Evolutionary conservation across 345 rosid species (phyloP).

Genomic region (Populus deltoides): DNA sequence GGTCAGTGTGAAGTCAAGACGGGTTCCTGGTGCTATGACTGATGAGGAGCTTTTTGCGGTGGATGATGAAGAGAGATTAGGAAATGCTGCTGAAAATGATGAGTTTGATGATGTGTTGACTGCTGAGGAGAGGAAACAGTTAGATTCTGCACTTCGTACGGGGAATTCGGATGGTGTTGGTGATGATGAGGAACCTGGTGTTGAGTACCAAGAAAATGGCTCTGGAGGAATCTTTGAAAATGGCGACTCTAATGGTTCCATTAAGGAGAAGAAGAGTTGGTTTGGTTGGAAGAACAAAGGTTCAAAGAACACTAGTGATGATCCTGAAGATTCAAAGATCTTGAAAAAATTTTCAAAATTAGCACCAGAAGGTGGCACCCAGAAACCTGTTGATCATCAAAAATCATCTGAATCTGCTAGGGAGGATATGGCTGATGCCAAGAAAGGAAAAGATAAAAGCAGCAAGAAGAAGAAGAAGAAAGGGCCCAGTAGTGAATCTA

Average conservation of each 20-base stretch:
- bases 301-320: conserved; percentile 52
- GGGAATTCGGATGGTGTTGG: conserved; percentile 62
- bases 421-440: conserved; percentile 59
- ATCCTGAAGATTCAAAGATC: conserved; percentile 63
- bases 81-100: conserved; percentile 54
- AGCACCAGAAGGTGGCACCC: conserved; percentile 64
- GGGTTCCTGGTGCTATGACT: conserved; percentile 98
- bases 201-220: conserved; percentile 61
- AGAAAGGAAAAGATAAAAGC: conserved; percentile 75
- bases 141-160: conserved; percentile 68
- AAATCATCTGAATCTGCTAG: conserved; percentile 53
- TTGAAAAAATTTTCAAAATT: conserved; percentile 68
- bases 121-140: conserved; percentile 82
- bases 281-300: conserved; percentile 89
- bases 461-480: conserved; percentile 83
- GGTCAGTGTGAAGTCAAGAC: conserved; percentile 93
- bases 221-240: conserved; percentile 52
- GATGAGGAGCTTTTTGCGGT: conserved; percentile 95
- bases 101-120: conserved; percentile 82
- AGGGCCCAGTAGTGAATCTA: conserved; percentile 47
- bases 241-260: conserved; percentile 50
- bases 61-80: conserved; percentile 68
- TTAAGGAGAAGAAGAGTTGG: conserved; percentile 93
- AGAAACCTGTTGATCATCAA: conserved; percentile 51
- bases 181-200: conserved; percentile 73